These are phyloP conservation scores for Hymenoscyphus occultus DNA, from an alignment of 2,329 filamentous ascomycete genomes.

Conservation along the genomic window DNA sequence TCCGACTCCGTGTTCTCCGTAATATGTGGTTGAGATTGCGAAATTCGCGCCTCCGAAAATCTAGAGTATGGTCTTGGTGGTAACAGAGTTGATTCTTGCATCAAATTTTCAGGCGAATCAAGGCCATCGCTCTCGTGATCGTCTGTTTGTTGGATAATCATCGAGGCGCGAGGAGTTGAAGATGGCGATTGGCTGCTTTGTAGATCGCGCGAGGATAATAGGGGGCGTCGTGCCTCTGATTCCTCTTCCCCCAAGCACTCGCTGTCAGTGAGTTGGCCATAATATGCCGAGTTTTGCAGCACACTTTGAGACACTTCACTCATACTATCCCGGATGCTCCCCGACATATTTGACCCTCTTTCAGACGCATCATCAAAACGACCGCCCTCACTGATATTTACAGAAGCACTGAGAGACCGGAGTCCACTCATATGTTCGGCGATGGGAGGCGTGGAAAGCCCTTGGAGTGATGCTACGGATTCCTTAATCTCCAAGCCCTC, in stretches of 20 bases:
- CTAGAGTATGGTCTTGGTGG: slow-evolving; percentile 26
- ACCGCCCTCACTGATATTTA: slow-evolving; percentile 31
- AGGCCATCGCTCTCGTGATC: slow-evolving; percentile 24
- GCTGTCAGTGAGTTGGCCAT: slow-evolving; percentile 35
- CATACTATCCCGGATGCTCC: slow-evolving; percentile 21
- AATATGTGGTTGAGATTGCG: slow-evolving; percentile 32
- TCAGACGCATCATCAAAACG: slow-evolving; percentile 38
- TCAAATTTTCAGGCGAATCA: slow-evolving; percentile 11
- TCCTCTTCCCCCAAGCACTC: slow-evolving; percentile 29
- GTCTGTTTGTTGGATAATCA: slow-evolving; percentile 27
- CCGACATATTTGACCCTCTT: slow-evolving; percentile 31
- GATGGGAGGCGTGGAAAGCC: slow-evolving; percentile 22
- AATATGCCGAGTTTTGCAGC: slow-evolving; percentile 32
- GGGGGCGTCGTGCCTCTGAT: slow-evolving; percentile 32
- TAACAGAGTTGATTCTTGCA: slow-evolving; percentile 31
- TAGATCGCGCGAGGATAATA: slow-evolving; percentile 12
- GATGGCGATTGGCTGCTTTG: slow-evolving; percentile 36
- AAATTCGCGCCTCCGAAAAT: slow-evolving; percentile 32
- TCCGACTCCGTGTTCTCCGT: slow-evolving; percentile 5
- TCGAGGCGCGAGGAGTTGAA: slow-evolving; percentile 54
- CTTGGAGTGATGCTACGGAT: slow-evolving; percentile 22
- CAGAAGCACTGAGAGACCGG: slow-evolving; percentile 20
- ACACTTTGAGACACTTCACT: slow-evolving; percentile 32
- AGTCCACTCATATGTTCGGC: slow-evolving; percentile 13
- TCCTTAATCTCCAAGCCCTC: slow-evolving; percentile 20